Percentiles rank a stretch among this genome's conserved stretches.
Evolutionary conservation across 2,329 filamentous ascomycete genomes (phyloP).

Genomic region (Aaosphaeria pasadenensis): DNA sequence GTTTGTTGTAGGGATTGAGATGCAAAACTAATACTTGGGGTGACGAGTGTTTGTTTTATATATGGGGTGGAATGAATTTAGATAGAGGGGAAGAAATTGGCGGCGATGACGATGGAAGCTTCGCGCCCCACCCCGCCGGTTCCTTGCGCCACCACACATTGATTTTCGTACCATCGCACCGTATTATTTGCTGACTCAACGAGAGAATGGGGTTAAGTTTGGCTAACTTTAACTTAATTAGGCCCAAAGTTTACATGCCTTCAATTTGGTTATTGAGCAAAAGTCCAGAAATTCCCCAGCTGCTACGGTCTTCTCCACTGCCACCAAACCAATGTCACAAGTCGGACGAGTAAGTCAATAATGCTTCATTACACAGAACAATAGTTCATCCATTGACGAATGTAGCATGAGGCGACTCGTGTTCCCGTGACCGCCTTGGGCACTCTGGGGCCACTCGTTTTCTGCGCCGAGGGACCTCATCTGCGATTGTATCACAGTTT

Average conservation of each 20-base stretch:
- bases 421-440: conserved; percentile 47
- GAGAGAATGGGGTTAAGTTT: conserved; percentile 4
- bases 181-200: conserved; percentile 34
- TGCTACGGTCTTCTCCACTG: conserved; percentile 26
- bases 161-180: conserved; percentile 13
- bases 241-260: no score
- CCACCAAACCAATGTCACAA: conserved; percentile 14
- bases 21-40: not conserved
- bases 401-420: conserved; percentile 37
- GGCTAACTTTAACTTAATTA: no score
- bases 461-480: conserved; percentile 44
- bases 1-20: not conserved
- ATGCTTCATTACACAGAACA: not conserved
- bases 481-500: conserved; percentile 37
- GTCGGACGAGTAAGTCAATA: conserved; percentile 24
- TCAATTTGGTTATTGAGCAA: no score
- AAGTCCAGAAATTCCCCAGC: conserved; percentile 13
- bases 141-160: not conserved
- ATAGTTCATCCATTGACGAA: conserved; percentile 9
- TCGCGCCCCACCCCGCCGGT: not conserved
- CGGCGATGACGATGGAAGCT: no score
- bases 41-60: not conserved
- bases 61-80: not conserved
- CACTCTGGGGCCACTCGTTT: conserved; percentile 33
- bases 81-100: not conserved